Percentiles rank a stretch among this genome's conserved stretches.
phyloP scores from a whole-genome alignment of 2,329 filamentous ascomycete species.

The Microcyclospora tardicrescens region DNA sequence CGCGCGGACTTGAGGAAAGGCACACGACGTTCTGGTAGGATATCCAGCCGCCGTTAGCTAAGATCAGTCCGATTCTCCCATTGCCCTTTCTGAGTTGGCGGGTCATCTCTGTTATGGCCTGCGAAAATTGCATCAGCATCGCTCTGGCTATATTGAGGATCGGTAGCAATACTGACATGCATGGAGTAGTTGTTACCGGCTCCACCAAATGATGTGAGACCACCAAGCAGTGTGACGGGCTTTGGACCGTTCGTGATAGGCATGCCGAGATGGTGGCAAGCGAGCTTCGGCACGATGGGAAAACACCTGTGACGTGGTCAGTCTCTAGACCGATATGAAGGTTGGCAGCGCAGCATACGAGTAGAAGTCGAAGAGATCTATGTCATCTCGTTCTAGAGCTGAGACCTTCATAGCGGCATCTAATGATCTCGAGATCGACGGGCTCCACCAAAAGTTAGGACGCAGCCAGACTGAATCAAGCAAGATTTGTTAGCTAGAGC shows the following conservation, averaged over 20 bases:
- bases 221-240: conserved; percentile 49
- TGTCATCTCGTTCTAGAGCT: conserved; percentile 34
- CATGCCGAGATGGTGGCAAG: conserved; percentile 46
- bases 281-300: conserved; percentile 56
- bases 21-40: conserved; percentile 52
- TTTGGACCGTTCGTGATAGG: conserved; percentile 34
- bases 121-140: conserved; percentile 8
- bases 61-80: conserved; percentile 41
- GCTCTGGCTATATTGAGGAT: background rate
- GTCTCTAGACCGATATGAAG: background rate
- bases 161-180: conserved; percentile 36
- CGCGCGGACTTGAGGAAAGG: conserved; percentile 37
- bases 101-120: conserved; percentile 43
- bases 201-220: conserved; percentile 55
- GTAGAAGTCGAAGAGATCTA: conserved; percentile 53
- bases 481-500: background rate
- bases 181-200: conserved; percentile 61
- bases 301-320: conserved; percentile 43
- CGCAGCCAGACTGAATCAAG: conserved; percentile 45
- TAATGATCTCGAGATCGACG: conserved; percentile 45
- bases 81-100: conserved; percentile 37
- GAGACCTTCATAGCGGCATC: conserved; percentile 40
- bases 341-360: conserved; percentile 28
- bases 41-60: conserved; percentile 54
- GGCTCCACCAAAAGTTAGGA: conserved; percentile 44